These are phyloP conservation scores for Immersiella caudata DNA, from an alignment of 495 filamentous ascomycete genomes.

Conservation along the genomic window DNA sequence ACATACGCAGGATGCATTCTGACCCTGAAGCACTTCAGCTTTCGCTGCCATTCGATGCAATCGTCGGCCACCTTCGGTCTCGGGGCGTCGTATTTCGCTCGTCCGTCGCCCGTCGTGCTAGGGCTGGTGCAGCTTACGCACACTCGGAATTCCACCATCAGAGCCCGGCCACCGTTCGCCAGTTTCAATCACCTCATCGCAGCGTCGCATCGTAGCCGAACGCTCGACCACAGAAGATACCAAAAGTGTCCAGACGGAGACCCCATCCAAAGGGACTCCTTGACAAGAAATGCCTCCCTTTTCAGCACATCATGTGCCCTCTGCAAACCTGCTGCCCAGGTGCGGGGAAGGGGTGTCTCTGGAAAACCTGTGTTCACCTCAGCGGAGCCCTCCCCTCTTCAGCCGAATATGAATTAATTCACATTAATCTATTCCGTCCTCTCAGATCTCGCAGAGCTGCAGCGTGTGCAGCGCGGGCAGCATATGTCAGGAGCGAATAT, in stretches of 20 bases:
- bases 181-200: background rate
- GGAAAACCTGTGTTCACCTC: slow-evolving; percentile 10
- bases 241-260: background rate
- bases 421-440: slow-evolving; percentile 20
- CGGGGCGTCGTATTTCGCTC: slow-evolving; percentile 15
- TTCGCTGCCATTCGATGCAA: slow-evolving; percentile 15
- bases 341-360: background rate
- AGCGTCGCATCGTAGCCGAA: background rate
- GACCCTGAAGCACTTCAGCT: slow-evolving; percentile 5
- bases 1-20: slow-evolving; percentile 17
- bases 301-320: background rate
- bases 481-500: slow-evolving; percentile 8
- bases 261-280: background rate
- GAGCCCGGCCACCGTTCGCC: background rate
- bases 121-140: slow-evolving; percentile 8
- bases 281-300: background rate
- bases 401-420: slow-evolving; percentile 24
- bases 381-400: slow-evolving; percentile 12
- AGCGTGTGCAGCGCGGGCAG: slow-evolving; percentile 11
- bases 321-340: background rate
- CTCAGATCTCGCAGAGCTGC: slow-evolving; percentile 9
- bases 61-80: slow-evolving; percentile 10
- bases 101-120: background rate
- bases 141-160: background rate
- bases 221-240: background rate